Percentiles rank a stretch among this genome's conserved stretches.
Conservation (phyloP, 257 asterid species). For the Nicotiana tomentosiformis region DNA sequence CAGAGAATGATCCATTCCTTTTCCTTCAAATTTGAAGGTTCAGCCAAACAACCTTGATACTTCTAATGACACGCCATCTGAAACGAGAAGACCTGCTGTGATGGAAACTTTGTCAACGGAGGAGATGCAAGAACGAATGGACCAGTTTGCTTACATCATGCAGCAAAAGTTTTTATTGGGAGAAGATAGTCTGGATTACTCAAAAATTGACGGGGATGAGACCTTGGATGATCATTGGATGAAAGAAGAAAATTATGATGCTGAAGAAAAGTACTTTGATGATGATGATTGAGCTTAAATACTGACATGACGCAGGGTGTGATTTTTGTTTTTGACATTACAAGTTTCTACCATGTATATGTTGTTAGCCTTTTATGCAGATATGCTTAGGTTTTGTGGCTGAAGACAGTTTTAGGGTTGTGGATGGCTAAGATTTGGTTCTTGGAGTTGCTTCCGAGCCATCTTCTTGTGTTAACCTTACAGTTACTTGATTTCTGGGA, state of each 20-base stretch:
- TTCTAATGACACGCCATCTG: slow-evolving; percentile 13
- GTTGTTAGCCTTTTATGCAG: background rate
- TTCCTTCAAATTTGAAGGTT: slow-evolving; percentile 18
- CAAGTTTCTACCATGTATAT: slow-evolving; percentile 1
- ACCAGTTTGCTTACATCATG: slow-evolving; percentile 66
- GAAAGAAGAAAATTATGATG: slow-evolving; percentile 75
- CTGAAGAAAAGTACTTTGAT: slow-evolving; percentile 93
- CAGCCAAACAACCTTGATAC: slow-evolving; percentile 11
- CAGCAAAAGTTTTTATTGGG: slow-evolving; percentile 87
- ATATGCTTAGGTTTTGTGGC: background rate
- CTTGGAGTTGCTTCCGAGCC: background rate
- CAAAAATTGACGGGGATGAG: slow-evolving; percentile 71
- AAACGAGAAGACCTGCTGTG: slow-evolving; percentile 20
- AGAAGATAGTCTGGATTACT: slow-evolving; percentile 77
- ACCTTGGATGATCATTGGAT: slow-evolving; percentile 93
- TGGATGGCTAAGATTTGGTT: background rate
- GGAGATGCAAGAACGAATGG: slow-evolving; percentile 76
- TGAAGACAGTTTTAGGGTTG: background rate
- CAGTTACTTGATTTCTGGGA: background rate
- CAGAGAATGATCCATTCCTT: background rate
- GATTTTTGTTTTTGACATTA: background rate
- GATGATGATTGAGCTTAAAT: slow-evolving; percentile 31
- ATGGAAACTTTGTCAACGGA: slow-evolving; percentile 38
- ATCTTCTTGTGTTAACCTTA: background rate
- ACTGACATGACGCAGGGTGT: background rate